Base-by-base conservation (phyloP, 2,329 filamentous ascomycete genomes). In the Allantophomopsis lycopodina region DNA sequence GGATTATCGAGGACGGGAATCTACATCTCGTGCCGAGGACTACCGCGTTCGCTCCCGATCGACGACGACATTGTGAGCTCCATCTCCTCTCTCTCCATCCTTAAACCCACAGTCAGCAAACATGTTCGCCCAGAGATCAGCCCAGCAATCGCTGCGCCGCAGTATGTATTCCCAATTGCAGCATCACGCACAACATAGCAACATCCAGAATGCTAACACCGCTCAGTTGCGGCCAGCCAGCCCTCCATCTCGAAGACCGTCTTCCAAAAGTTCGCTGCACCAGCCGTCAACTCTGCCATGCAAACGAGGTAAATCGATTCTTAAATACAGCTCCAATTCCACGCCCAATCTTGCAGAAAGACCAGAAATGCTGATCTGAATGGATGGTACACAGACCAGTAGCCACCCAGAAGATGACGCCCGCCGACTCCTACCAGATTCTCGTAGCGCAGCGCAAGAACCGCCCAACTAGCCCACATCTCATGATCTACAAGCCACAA, bases 401-500 rank as follows among this genome's bases (percentile, higher is more conserved):
- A 53, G 60, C 67, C 45, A 66, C 67, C 32, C 51, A 65, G 50
- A 57, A 58, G 46, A 55, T 71, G 45, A 60, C 62, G 34, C 57
- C 61, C 35, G 45, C 54, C 35, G 56, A 66, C 42, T 63, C 58
- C 46, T 51, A 65, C 51, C 50, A 66, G 45, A 77, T 83, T 60
- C 77, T 85, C 56, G 69, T 68, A 44, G 68, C 72, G 48, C 80
- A 85, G 61, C 79, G 80, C 49, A 66, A 76, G 45, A 60, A 68
- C 50, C 79, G 80, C 44, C 80, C 80, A 46, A 66, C 80, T 52
- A 65, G 79, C 38, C 80, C 80, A 38, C 80, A 85, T 57, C 69
- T 85, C 44, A 48, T 58, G 53, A 84, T 85, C 69, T 84, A 84
- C 68, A 60, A 63, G 42, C 76, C 77, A 7, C 79, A 84, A 60